Base-by-base conservation (phyloP, 805 yeast genomes). In the Metahyphopichia silvanorum region DNA sequence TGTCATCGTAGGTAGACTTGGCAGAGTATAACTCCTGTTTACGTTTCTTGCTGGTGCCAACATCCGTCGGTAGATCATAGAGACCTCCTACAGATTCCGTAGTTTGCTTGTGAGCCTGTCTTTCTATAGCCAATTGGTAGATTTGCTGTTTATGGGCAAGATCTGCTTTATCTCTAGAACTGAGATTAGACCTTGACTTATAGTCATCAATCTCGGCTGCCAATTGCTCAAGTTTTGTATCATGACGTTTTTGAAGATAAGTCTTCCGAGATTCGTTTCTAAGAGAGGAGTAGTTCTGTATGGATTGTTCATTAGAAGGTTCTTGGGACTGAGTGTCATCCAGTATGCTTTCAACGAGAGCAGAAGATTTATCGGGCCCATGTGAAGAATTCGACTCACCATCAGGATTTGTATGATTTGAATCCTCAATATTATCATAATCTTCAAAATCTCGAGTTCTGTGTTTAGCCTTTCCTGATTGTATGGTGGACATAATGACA, bases 61-160 rank as follows among this genome's bases (percentile, higher is more conserved):
- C 70, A 31, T 78, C 86, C 22, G 73, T 76, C 2, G 85, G 87
- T 12, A 82, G 42, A 14, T 61, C 52, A 40, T 77, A 82, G 16
- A 25, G 13, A n/a, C 21, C 33, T 4, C n/a, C 25, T 7, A 15
- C 18, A 3, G 23, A 33, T 16, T 27, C 23, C 4, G 39, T 27
- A 15, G 19, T 18, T 21, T 27, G 29, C 8, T 26, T 29, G 8
- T 34, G 21, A n/a, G 32, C 35, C 5, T 38, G 5, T 64, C 73
- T n/a, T 46, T 37, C 43, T 13, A 40, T 39, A 18, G 48, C 39
- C 4, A 43, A 28, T 7, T 42, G 39, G 24, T 43, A 47, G 2
- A 55, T 37, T 12, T 42, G 39, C 13, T 27, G 23, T 24, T 55
- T 55, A 20, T 40, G 33, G 15, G 41, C 33, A 23, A 40, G 50